Evolutionary conservation across 2,329 filamentous ascomycete species (phyloP).

Genomic region (Alternaria incomplexa): DNA sequence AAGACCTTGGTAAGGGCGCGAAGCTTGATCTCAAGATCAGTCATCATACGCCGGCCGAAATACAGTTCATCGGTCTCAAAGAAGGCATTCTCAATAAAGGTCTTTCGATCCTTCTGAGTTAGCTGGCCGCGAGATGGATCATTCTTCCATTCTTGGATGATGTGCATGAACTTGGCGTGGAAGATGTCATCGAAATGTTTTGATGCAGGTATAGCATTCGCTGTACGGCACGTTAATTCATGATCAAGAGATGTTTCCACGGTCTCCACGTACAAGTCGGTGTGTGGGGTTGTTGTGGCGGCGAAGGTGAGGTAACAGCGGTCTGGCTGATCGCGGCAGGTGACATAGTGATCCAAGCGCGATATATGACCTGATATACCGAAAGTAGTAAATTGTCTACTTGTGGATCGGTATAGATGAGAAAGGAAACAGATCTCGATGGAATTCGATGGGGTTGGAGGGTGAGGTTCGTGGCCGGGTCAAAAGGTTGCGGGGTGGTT

Average conservation of each 20-base stretch:
- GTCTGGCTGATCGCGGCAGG: conserved; percentile 38
- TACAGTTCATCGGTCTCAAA: conserved; percentile 36
- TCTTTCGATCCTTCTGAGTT: conserved; percentile 42
- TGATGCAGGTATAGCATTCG: conserved; percentile 16
- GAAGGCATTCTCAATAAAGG: conserved; percentile 42
- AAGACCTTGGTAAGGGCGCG: conserved; percentile 48
- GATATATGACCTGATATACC: conserved; percentile 34
- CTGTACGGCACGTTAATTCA: conserved; percentile 14
- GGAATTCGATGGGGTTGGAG: conserved; percentile 32
- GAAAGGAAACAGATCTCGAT: conserved; percentile 20
- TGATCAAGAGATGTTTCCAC: neutral
- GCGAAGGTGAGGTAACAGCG: conserved; percentile 27
- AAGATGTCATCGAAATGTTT: conserved; percentile 46
- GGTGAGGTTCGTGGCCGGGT: conserved; percentile 16
- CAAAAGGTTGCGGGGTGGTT: conserved; percentile 29
- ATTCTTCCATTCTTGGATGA: conserved; percentile 41
- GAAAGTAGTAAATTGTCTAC: conserved; percentile 15
- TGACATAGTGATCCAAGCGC: conserved; percentile 39
- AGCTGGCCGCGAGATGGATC: conserved; percentile 35
- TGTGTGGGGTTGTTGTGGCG: conserved; percentile 23
- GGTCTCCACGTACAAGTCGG: conserved; percentile 18
- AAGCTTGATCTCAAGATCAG: conserved; percentile 42
- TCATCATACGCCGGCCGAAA: conserved; percentile 36
- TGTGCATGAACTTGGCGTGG: conserved; percentile 42
- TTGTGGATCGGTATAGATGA: neutral